Evolutionary conservation across 225 moss, liverwort and hornwort species (phyloP).

Genomic region (Sphagnum contortum): DNA sequence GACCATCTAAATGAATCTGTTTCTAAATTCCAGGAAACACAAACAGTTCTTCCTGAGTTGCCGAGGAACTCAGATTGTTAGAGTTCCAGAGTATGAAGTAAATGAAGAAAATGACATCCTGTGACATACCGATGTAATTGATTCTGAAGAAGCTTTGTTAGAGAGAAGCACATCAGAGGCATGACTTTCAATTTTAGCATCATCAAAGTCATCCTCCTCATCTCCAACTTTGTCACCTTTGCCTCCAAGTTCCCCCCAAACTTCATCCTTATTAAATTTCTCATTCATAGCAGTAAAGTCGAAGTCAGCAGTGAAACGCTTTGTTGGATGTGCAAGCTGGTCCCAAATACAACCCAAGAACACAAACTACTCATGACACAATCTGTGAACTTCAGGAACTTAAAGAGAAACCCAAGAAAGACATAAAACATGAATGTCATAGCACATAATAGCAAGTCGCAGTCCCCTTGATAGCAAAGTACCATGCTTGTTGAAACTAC

Average conservation of each 20-base stretch:
- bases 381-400: background rate
- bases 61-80: too few species aligned
- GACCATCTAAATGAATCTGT: background rate
- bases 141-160: conserved; percentile 39
- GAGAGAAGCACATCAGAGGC: conserved; percentile 25
- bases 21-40: background rate
- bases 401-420: background rate
- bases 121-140: background rate
- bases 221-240: conserved; percentile 46
- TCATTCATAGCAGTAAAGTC: conserved; percentile 98
- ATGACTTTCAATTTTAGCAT: conserved; percentile 59
- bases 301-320: conserved; percentile 85
- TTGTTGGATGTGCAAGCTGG: conserved; percentile 67
- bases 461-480: background rate
- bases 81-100: too few species aligned
- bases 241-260: conserved; percentile 96
- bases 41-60: background rate
- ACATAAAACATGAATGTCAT: background rate
- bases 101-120: too few species aligned
- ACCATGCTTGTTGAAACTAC: too few species aligned
- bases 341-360: conserved; percentile 1
- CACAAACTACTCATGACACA: too few species aligned
- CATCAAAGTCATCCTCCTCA: conserved; percentile 54
- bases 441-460: background rate
- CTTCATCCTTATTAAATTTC: conserved; percentile 95